Evolutionary conservation across 139 green algal species (phyloP).

Genomic region (Eudorina sp.): DNA sequence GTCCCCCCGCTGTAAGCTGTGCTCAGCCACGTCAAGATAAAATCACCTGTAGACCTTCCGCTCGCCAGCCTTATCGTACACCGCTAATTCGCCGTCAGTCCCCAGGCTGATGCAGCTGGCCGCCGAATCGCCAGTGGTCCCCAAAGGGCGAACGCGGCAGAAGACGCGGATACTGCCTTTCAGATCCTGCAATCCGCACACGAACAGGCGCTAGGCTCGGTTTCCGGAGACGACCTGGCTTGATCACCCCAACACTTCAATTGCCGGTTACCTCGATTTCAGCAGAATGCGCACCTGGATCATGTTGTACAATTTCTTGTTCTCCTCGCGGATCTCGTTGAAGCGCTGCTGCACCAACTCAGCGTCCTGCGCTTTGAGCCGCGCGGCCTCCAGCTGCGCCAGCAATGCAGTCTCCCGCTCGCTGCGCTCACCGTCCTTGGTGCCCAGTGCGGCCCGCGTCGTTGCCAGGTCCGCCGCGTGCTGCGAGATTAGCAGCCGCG

Average conservation of each 20-base stretch:
- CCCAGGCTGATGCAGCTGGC: constrained; percentile 55
- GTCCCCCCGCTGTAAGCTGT: too few relatives aligned
- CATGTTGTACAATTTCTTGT: constrained; percentile 89
- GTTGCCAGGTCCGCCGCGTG: constrained; percentile 1
- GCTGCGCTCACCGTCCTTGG: neutral
- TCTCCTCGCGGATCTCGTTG: constrained; percentile 74
- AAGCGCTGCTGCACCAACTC: constrained; percentile 53
- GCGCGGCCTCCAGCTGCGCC: constrained; percentile 49
- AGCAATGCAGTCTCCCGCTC: constrained; percentile 9
- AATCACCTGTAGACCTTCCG: constrained; percentile 76
- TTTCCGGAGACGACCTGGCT: too few relatives aligned
- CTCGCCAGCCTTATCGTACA: constrained; percentile 64
- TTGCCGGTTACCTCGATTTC: too few relatives aligned
- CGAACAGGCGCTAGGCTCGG: too few relatives aligned
- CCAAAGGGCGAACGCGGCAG: constrained; percentile 83
- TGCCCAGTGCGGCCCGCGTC: neutral
- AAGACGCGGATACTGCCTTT: constrained; percentile 91
- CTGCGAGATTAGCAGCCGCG: neutral
- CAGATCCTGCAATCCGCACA: constrained; percentile 74
- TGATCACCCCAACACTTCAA: too few relatives aligned
- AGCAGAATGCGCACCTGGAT: constrained; percentile 73
- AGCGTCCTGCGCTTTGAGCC: neutral
- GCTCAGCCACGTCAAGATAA: too few relatives aligned
- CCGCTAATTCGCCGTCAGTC: constrained; percentile 6
- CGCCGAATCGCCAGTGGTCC: constrained; percentile 77